A percentile compares a stretch with the other conserved stretches of the same genome.
These are phyloP conservation scores for Tetrahymena borealis DNA, from an alignment of 73 alveolate species.

Conservation along the genomic window DNA sequence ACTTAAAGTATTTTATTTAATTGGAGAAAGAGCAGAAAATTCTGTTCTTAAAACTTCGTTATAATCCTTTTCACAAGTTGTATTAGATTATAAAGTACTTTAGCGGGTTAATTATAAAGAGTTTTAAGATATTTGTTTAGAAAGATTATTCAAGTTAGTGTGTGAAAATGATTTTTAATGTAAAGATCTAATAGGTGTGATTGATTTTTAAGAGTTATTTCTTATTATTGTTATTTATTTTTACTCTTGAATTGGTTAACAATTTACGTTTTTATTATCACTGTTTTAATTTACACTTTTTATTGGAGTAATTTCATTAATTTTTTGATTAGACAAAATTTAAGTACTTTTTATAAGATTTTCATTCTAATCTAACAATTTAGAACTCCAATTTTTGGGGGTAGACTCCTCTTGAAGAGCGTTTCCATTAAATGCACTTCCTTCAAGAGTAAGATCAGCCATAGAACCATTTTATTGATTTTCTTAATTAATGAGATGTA, in stretches of 20 bases:
- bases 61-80: background rate
- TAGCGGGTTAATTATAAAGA: background rate
- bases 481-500: background rate
- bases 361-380: no score
- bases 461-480: background rate
- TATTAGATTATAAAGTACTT: background rate
- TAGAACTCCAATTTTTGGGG: background rate
- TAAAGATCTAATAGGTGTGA: background rate
- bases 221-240: no score
- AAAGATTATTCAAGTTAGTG: background rate
- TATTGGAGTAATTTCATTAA: no score
- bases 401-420: background rate
- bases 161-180: background rate
- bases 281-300: no score
- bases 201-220: no score
- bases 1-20: background rate
- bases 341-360: no score
- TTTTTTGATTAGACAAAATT: no score
- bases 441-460: background rate
- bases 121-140: background rate
- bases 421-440: background rate
- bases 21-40: background rate
- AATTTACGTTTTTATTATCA: no score
- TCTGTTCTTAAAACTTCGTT: background rate
- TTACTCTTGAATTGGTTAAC: no score